Conservation (phyloP, 345 rosid genomes). For the Cardamine occulta region DNA sequence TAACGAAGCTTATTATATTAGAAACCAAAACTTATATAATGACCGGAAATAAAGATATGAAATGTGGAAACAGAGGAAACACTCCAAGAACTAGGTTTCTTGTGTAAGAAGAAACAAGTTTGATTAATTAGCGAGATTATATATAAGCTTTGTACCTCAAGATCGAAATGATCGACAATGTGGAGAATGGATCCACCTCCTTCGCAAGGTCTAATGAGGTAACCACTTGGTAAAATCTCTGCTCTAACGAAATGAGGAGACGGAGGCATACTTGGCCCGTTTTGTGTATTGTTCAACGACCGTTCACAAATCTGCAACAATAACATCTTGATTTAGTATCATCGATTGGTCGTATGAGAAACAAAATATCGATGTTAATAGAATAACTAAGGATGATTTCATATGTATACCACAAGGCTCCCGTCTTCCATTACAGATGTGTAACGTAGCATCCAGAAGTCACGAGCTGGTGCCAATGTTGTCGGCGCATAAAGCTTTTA, state of each 20-base stretch:
- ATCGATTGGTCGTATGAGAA: not conserved
- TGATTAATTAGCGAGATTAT: not conserved
- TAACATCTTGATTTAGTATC: not conserved
- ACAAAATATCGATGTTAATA: not conserved
- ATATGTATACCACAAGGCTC: slow-evolving; percentile 81
- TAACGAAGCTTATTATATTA: not conserved
- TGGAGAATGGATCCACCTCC: slow-evolving; percentile 98
- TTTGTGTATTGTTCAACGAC: slow-evolving; percentile 87
- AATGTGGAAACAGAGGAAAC: slow-evolving; percentile 2
- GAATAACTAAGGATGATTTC: not conserved
- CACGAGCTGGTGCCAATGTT: slow-evolving; percentile 96
- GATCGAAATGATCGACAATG: slow-evolving; percentile 90
- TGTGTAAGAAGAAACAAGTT: slow-evolving; percentile 21
- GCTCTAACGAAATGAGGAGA: slow-evolving; percentile 93
- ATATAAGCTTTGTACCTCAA: slow-evolving; percentile 58
- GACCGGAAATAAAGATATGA: not conserved
- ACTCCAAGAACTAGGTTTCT: slow-evolving; percentile 28
- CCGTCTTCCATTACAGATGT: slow-evolving; percentile 96
- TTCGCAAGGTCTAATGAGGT: slow-evolving; percentile 94
- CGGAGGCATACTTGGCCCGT: slow-evolving; percentile 95
- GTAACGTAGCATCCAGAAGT: slow-evolving; percentile 97
- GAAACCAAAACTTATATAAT: not conserved
- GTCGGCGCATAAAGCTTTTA: slow-evolving; percentile 94
- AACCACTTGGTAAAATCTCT: slow-evolving; percentile 92
- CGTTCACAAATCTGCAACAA: slow-evolving; percentile 75